phyloP scores from a whole-genome alignment of 352 stramenopile genomes.

The Globisporangium nunn region DNA sequence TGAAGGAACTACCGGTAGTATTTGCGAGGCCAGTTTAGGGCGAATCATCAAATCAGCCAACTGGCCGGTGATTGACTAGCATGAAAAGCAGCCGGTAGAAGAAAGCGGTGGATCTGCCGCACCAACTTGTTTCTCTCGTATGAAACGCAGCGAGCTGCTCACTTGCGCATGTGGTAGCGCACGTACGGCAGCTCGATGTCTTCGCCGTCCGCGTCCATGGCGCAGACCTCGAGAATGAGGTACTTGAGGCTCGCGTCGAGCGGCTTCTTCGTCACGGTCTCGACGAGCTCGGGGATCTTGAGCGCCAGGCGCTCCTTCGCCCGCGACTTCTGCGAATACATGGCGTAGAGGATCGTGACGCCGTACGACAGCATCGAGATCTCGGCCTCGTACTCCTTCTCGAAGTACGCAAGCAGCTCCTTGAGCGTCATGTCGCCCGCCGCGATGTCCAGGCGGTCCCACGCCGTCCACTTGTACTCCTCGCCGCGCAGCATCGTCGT shows the following conservation, averaged over 20 bases:
- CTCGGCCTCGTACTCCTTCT: conserved; percentile 95
- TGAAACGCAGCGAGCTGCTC: neutral
- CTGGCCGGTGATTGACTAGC: no score
- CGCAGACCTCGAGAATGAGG: conserved; percentile 94
- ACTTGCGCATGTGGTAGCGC: conserved; percentile 75
- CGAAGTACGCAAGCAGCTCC: conserved; percentile 94
- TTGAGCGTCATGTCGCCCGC: conserved; percentile 94
- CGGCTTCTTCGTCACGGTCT: conserved; percentile 94
- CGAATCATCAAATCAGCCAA: no score
- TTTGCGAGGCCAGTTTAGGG: no score
- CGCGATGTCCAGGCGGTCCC: conserved; percentile 95
- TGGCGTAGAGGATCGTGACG: conserved; percentile 86
- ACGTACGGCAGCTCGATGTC: conserved; percentile 96
- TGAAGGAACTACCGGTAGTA: no score
- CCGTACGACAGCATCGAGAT: conserved; percentile 98
- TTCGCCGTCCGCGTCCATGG: conserved; percentile 93
- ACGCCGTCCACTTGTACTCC: conserved; percentile 96
- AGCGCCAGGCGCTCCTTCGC: conserved; percentile 95
- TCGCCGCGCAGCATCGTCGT: conserved; percentile 91
- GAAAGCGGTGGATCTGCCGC: no score
- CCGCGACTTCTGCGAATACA: conserved; percentile 84
- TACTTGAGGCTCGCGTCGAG: conserved; percentile 94
- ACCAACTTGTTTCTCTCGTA: no score
- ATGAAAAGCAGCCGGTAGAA: no score
- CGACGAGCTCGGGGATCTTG: conserved; percentile 94